A percentile compares a stretch with the other conserved stretches of the same genome.
These are phyloP conservation scores for Astrothelium macrocarpum DNA, from an alignment of 495 filamentous ascomycete species.

Conservation along the genomic window DNA sequence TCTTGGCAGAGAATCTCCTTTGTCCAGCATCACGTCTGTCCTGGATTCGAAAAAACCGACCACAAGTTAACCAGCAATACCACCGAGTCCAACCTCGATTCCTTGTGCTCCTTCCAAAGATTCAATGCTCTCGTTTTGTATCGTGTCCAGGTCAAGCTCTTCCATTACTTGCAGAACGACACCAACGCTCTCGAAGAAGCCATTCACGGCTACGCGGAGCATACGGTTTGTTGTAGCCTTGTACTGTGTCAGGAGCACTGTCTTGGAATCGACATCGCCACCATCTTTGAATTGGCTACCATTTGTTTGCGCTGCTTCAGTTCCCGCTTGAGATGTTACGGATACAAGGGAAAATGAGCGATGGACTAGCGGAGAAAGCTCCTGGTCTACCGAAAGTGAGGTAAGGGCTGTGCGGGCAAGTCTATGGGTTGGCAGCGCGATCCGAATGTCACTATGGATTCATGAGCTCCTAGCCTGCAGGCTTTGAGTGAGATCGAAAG, in stretches of 20 bases:
- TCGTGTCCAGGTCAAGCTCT: slow-evolving; percentile 78
- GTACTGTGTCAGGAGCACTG: slow-evolving; percentile 66
- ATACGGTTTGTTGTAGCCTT: slow-evolving; percentile 87
- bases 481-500: background rate
- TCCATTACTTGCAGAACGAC: slow-evolving; percentile 79
- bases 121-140: slow-evolving; percentile 37
- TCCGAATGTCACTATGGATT: slow-evolving; percentile 55
- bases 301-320: slow-evolving; percentile 16
- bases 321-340: slow-evolving; percentile 13
- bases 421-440: slow-evolving; percentile 75
- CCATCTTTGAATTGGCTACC: slow-evolving; percentile 7
- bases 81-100: slow-evolving; percentile 16
- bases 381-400: slow-evolving; percentile 74
- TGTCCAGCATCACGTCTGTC: no score
- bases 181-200: slow-evolving; percentile 87
- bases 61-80: background rate
- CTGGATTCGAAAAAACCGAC: background rate
- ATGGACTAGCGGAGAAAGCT: slow-evolving; percentile 73
- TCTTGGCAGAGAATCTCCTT: no score
- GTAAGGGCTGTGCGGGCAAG: slow-evolving; percentile 68
- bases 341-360: slow-evolving; percentile 53
- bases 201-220: slow-evolving; percentile 93
- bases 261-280: slow-evolving; percentile 36
- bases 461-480: background rate
- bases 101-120: slow-evolving; percentile 32